A percentile compares a stretch with the other conserved stretches of the same genome.
Evolutionary conservation across 73 alveolate species (phyloP).

Genomic region (Paraurostyla sp.): DNA sequence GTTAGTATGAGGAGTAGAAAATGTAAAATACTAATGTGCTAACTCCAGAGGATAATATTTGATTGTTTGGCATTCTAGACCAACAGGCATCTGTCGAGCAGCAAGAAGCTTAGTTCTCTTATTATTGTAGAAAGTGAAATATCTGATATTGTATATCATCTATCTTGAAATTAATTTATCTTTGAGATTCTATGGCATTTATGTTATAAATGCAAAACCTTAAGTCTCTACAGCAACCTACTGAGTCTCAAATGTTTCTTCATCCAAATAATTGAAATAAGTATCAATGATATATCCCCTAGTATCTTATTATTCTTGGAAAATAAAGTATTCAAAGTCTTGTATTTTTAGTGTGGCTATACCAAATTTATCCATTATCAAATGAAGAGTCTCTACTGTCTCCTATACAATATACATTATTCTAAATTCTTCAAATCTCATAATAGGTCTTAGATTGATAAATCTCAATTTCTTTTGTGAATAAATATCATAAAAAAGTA

Average conservation of each 20-base stretch:
- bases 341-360: neutral
- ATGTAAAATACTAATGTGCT: neutral
- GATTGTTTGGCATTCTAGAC: neutral
- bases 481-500: slow-evolving; percentile 5
- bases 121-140: neutral
- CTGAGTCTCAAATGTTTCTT: neutral
- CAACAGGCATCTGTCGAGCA: neutral
- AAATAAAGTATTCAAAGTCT: neutral
- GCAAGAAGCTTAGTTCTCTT: neutral
- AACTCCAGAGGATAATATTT: neutral
- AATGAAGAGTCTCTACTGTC: neutral
- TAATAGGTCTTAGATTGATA: neutral
- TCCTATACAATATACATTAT: neutral
- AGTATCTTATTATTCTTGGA: neutral
- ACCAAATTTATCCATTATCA: slow-evolving; percentile 8
- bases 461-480: neutral
- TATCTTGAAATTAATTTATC: neutral
- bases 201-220: slow-evolving; percentile 32
- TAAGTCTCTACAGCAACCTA: neutral
- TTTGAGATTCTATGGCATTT: neutral
- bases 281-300: neutral
- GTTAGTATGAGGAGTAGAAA: neutral
- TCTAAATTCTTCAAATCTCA: neutral
- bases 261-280: slow-evolving; percentile 14
- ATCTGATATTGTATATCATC: neutral